Percentiles rank a stretch among this genome's conserved stretches.
These are phyloP conservation scores for Lignosus rhinocerotis DNA, from an alignment of 1,284 basidiomycete genomes.

Conservation along the genomic window DNA sequence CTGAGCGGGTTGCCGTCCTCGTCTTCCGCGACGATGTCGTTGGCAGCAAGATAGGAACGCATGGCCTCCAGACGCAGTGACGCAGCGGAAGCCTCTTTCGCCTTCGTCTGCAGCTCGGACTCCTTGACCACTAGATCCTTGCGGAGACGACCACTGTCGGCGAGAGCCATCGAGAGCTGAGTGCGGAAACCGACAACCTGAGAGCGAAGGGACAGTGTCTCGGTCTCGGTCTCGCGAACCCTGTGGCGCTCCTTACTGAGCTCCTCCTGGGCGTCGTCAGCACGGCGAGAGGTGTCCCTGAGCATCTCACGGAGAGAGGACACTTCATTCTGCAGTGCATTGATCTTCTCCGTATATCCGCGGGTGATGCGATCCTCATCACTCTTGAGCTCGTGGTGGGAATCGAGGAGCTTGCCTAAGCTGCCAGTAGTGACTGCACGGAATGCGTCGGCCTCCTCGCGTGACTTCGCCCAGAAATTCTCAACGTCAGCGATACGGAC, in stretches of 20 bases:
- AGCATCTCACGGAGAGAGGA: slow-evolving; percentile 75
- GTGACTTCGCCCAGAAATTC: slow-evolving; percentile 84
- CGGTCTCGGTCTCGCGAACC: slow-evolving; percentile 67
- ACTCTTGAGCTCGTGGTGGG: slow-evolving; percentile 75
- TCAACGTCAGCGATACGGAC: slow-evolving; percentile 73
- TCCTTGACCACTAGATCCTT: slow-evolving; percentile 75
- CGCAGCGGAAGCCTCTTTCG: slow-evolving; percentile 71
- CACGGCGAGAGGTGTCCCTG: slow-evolving; percentile 71
- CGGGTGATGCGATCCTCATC: slow-evolving; percentile 76
- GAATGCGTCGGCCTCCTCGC: slow-evolving; percentile 88
- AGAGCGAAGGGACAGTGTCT: slow-evolving; percentile 69
- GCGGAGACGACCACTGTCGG: slow-evolving; percentile 73
- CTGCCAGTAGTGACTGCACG: slow-evolving; percentile 81
- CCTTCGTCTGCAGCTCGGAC: slow-evolving; percentile 63
- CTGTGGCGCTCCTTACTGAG: slow-evolving; percentile 72
- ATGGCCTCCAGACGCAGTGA: slow-evolving; percentile 81
- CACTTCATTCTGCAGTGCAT: slow-evolving; percentile 78
- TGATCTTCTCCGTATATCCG: slow-evolving; percentile 79
- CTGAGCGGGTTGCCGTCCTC: slow-evolving; percentile 53
- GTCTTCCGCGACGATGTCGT: slow-evolving; percentile 79
- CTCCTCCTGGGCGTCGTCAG: slow-evolving; percentile 70
- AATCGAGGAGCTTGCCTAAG: slow-evolving; percentile 83
- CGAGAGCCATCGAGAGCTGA: slow-evolving; percentile 73
- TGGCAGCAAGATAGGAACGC: slow-evolving; percentile 86
- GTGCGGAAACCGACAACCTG: slow-evolving; percentile 80